Evolutionary conservation across 2,329 filamentous ascomycete species (phyloP), one percentile per base, ranked within the genome.

Genomic region (Alternaria tenuissima): DNA sequence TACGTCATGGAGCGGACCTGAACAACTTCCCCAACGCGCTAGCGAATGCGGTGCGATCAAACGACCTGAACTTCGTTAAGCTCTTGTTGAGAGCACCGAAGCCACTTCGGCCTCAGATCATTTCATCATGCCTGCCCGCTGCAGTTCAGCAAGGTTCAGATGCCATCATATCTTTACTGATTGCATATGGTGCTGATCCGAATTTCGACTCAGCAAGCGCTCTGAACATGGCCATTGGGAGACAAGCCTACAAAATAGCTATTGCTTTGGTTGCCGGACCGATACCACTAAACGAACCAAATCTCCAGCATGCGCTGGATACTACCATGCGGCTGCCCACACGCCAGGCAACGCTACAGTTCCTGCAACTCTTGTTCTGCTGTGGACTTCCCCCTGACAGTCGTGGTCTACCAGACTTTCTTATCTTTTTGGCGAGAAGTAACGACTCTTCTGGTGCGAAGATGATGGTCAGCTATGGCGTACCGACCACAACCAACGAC

Each of bases 161-260:
- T 41, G 49, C 66, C 3, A 64, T 70, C 9, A 57, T 71, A 30
- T 76, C 74, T 9, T 59, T 77, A n/a, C 62, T 77, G 16, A 66
- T 76, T 39, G 63, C 66, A 7, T 72, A 77, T 56, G 75, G 75
- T 7, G 76, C 74, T 22, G 72, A 78, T 57, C 75, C 75, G 12
- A 78, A 78, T 56, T 77, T 74, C 59, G 68, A 77, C 39, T 66
- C 68, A 7, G 72, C 74, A 46, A 71, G 67, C 55, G 75, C 75
- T 49, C 54, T 77, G 3, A 72, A 72, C 12, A 73, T 69, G 63
- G 69, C 75, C 3, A 74, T 78, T 34, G 68, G 72, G 11, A 65
- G 63, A 44, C 68, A 73, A 28, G 67, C 74, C 18, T 78, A 75
- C 61, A 70, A 67, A 14, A 47, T 75, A 39, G 65, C 72, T 4